Percentiles rank a stretch among this genome's conserved stretches.
Conservation (phyloP, 2,329 filamentous ascomycete species). For the Aspergillus pseudoglaucus region DNA sequence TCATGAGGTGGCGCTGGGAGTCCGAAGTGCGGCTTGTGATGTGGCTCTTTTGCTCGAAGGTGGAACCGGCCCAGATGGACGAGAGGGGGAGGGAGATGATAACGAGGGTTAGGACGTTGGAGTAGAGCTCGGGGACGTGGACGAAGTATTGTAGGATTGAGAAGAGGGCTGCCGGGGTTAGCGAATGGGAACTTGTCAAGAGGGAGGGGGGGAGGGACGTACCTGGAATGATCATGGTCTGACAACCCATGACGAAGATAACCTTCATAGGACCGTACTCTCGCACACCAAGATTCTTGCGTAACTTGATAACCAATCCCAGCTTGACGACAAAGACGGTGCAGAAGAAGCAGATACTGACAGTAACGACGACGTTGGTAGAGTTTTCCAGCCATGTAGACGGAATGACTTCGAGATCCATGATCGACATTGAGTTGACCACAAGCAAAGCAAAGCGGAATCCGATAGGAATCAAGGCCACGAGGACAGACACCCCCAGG, state of each 20-base stretch:
- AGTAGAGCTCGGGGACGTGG: constrained; percentile 47
- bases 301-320: constrained; percentile 49
- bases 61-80: constrained; percentile 56
- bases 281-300: constrained; percentile 51
- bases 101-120: constrained; percentile 52
- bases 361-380: constrained; percentile 47
- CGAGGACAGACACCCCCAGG: constrained; percentile 40
- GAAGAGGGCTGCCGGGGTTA: constrained; percentile 50
- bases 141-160: constrained; percentile 51
- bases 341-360: constrained; percentile 57
- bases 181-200: not conserved
- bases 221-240: constrained; percentile 61
- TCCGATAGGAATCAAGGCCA: constrained; percentile 47
- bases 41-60: constrained; percentile 19
- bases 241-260: constrained; percentile 61
- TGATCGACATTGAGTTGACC: constrained; percentile 41
- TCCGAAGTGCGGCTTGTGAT: constrained; percentile 4
- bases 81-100: constrained; percentile 60
- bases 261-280: constrained; percentile 61
- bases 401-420: constrained; percentile 21
- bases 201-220: constrained; percentile 4
- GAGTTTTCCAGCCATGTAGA: constrained; percentile 38
- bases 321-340: constrained; percentile 58
- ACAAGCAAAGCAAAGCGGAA: constrained; percentile 50
- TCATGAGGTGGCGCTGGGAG: constrained; percentile 14